Evolutionary conservation across 768 basidiomycete species (phyloP).

Genomic region (Podaxis mareebaensis): DNA sequence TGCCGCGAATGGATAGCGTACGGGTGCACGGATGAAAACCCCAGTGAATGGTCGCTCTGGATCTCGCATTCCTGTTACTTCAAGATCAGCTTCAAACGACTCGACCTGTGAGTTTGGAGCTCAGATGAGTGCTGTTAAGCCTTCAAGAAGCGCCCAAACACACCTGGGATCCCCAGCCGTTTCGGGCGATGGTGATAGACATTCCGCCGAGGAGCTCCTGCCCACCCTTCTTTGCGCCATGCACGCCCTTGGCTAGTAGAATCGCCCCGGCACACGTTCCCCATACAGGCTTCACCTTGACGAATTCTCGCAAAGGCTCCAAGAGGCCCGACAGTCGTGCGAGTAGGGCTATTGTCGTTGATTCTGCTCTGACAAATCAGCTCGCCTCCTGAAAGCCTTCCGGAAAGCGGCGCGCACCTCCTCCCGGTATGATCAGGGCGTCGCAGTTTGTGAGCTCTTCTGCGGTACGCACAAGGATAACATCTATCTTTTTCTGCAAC

Average conservation of each 20-base stretch:
- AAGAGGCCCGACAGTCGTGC: constrained; percentile 74
- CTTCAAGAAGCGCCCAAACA: constrained; percentile 21
- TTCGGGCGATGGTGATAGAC: constrained; percentile 77
- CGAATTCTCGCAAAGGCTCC: constrained; percentile 76
- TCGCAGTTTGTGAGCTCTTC: constrained; percentile 78
- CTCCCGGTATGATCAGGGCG: constrained; percentile 92
- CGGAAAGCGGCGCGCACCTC: constrained; percentile 48
- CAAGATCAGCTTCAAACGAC: constrained; percentile 83
- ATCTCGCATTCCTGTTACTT: constrained; percentile 61
- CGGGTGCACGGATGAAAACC: constrained; percentile 94
- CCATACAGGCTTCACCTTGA: constrained; percentile 80
- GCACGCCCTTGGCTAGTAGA: constrained; percentile 71
- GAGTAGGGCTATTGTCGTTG: constrained; percentile 85
- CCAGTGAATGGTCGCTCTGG: constrained; percentile 68
- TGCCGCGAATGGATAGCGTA: constrained; percentile 33
- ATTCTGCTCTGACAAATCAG: constrained; percentile 51
- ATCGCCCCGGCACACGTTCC: constrained; percentile 97
- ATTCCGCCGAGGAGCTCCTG: constrained; percentile 86
- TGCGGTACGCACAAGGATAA: constrained; percentile 66
- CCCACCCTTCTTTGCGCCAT: constrained; percentile 81
- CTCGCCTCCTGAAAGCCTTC: neutral
- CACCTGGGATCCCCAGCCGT: constrained; percentile 95
- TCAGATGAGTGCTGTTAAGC: neutral
- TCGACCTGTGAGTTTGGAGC: constrained; percentile 58
- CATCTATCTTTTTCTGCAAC: constrained; percentile 42